Percentiles rank a stretch among this genome's conserved stretches.
These are phyloP conservation scores for Epicoccum sorghinum DNA, from an alignment of 2,329 filamentous ascomycete species.

Conservation along the genomic window DNA sequence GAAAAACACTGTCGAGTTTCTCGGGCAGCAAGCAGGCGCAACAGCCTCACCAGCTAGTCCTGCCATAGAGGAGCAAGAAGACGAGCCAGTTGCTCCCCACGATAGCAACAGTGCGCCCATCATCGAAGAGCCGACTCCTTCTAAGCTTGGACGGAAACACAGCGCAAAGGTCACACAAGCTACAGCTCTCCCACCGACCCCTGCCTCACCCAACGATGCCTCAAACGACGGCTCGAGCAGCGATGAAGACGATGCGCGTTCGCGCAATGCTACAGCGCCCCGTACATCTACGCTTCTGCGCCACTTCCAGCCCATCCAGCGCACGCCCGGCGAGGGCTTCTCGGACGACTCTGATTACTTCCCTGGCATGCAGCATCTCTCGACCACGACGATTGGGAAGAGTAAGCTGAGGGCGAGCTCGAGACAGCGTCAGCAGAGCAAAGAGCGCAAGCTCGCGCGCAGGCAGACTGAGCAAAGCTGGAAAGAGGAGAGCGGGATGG, in stretches of 20 bases:
- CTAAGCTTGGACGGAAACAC: conserved; percentile 39
- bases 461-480: conserved; percentile 45
- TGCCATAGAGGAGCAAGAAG: conserved; percentile 40
- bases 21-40: conserved; percentile 19
- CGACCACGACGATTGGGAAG: conserved; percentile 18
- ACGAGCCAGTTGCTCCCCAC: conserved; percentile 37
- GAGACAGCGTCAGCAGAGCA: conserved; percentile 39
- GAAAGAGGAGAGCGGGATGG: conserved; percentile 57
- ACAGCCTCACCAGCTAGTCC: conserved; percentile 14
- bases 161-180: conserved; percentile 30
- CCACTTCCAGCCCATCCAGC: conserved; percentile 41
- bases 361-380: conserved; percentile 43
- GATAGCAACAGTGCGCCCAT: conserved; percentile 34
- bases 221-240: conserved; percentile 37
- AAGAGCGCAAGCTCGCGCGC: conserved; percentile 44
- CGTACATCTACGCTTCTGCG: conserved; percentile 39
- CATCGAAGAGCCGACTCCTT: conserved; percentile 38
- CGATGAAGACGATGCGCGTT: conserved; percentile 7
- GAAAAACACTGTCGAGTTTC: conserved; percentile 48
- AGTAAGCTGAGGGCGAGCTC: conserved; percentile 33
- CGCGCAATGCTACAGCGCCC: conserved; percentile 29
- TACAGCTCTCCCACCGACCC: conserved; percentile 34
- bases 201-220: conserved; percentile 44
- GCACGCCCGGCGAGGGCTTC: conserved; percentile 45
- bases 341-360: conserved; percentile 53